Evolutionary conservation across 73 alveolate species (phyloP).

Genomic region (Durusdinium trenchii): DNA sequence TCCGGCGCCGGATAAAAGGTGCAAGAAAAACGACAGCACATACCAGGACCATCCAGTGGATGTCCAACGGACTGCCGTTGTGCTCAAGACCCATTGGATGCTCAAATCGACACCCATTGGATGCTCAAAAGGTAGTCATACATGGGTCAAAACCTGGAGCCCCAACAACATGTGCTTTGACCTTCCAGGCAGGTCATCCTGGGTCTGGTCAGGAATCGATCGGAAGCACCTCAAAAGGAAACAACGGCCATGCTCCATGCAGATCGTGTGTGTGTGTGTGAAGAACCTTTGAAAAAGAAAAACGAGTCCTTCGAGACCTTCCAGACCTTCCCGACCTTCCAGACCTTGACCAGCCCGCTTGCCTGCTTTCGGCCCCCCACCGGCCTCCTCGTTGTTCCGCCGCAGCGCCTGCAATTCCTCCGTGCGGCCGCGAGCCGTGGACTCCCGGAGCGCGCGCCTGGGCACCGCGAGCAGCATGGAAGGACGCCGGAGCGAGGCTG

Average conservation of each 20-base stretch:
- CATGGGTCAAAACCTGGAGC: not conserved
- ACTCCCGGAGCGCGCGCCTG: constrained; percentile 77
- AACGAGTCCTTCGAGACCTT: not conserved
- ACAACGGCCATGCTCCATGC: too few species aligned
- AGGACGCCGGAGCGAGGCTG: too few species aligned
- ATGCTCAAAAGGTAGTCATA: not conserved
- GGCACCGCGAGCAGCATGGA: too few species aligned
- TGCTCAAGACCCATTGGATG: not conserved
- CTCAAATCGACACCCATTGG: not conserved
- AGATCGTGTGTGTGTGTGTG: too few species aligned
- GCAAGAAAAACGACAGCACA: not conserved
- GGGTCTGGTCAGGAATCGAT: too few species aligned
- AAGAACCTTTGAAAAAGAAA: not conserved
- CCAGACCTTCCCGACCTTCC: too few species aligned
- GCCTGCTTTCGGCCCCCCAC: not conserved
- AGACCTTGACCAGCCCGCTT: not conserved
- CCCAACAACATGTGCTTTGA: not conserved
- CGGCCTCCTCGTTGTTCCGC: constrained; percentile 73
- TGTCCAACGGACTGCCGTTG: not conserved
- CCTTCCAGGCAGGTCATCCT: too few species aligned
- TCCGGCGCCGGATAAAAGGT: not conserved
- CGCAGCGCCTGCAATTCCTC: constrained; percentile 85
- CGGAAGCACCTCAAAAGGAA: too few species aligned
- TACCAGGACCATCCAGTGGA: too few species aligned
- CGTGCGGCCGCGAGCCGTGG: constrained; percentile 43